Conservation (phyloP, 2,329 filamentous ascomycete genomes). For the Neopestalotiopsis clavispora region DNA sequence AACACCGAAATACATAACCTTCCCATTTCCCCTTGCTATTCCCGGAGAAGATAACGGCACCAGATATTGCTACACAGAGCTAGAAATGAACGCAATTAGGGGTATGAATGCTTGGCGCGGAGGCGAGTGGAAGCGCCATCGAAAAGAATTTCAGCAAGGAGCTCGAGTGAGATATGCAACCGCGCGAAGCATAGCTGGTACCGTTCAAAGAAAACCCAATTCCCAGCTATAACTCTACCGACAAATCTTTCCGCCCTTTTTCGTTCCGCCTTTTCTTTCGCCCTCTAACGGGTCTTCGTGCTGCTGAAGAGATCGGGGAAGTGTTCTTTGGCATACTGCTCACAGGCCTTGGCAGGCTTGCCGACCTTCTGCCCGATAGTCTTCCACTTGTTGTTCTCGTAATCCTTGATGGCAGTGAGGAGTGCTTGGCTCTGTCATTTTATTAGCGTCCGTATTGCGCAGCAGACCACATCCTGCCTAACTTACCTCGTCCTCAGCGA, state of each 20-base stretch:
- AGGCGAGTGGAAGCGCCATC: background rate
- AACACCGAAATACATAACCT: background rate
- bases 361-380: conserved; percentile 94
- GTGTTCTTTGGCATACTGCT: conserved; percentile 96
- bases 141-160: background rate
- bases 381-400: conserved; percentile 99
- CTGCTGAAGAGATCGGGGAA: conserved; percentile 60
- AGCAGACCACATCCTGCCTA: conserved; percentile 1
- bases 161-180: background rate
- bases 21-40: background rate
- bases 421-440: conserved; percentile 71
- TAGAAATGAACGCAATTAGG: conserved; percentile 17
- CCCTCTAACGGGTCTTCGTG: conserved; percentile 4
- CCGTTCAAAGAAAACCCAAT: background rate
- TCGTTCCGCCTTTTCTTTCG: background rate
- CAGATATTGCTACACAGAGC: background rate
- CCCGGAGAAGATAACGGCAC: background rate
- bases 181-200: background rate
- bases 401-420: conserved; percentile 95
- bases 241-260: background rate
- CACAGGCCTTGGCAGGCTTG: conserved; percentile 94
- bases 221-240: background rate
- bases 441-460: conserved; percentile 23
- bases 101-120: conserved; percentile 6
- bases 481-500: conserved; percentile 81